Percentiles rank a stretch among this genome's conserved stretches.
These are phyloP conservation scores for Pseudomassariella vexata DNA, from an alignment of 2,329 filamentous ascomycete genomes.

Conservation along the genomic window DNA sequence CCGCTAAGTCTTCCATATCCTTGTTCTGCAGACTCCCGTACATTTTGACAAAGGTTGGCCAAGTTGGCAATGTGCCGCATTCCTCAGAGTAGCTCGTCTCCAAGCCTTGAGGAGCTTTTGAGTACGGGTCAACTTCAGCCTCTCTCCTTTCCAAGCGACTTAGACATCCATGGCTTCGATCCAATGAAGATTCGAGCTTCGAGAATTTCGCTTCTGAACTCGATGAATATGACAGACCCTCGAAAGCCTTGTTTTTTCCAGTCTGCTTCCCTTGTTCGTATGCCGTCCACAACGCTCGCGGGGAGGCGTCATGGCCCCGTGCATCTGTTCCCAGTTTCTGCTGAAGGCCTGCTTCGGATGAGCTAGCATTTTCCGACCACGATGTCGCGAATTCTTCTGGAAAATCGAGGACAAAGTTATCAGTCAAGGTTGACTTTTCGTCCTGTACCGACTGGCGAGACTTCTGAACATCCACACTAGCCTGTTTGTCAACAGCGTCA, in stretches of 20 bases:
- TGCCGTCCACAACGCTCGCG: too few relatives aligned
- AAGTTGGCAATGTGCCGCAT: conserved; percentile 25
- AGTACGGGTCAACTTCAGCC: conserved; percentile 31
- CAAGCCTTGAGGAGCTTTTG: conserved; percentile 39
- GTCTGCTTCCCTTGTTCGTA: too few relatives aligned
- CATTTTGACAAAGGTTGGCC: conserved; percentile 29
- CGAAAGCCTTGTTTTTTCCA: too few relatives aligned
- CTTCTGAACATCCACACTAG: conserved; percentile 16
- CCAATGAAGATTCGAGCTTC: conserved; percentile 4
- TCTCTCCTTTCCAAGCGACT: conserved; percentile 8
- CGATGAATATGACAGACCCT: too few relatives aligned
- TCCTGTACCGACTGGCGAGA: conserved; percentile 15
- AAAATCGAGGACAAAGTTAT: conserved; percentile 45
- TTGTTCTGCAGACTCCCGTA: conserved; percentile 17
- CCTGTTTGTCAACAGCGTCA: conserved; percentile 22
- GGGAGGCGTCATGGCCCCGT: neutral
- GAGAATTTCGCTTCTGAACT: neutral
- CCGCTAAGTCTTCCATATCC: conserved; percentile 5
- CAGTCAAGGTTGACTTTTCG: conserved; percentile 29
- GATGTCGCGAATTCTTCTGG: conserved; percentile 42
- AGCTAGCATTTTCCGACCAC: too few relatives aligned
- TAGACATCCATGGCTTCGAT: conserved; percentile 4
- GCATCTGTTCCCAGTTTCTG: neutral
- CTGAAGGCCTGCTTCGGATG: conserved; percentile 3
- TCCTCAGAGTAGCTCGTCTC: conserved; percentile 43